These are phyloP conservation scores for Volvox africanus DNA, from an alignment of 139 green algal species.

Conservation along the genomic window DNA sequence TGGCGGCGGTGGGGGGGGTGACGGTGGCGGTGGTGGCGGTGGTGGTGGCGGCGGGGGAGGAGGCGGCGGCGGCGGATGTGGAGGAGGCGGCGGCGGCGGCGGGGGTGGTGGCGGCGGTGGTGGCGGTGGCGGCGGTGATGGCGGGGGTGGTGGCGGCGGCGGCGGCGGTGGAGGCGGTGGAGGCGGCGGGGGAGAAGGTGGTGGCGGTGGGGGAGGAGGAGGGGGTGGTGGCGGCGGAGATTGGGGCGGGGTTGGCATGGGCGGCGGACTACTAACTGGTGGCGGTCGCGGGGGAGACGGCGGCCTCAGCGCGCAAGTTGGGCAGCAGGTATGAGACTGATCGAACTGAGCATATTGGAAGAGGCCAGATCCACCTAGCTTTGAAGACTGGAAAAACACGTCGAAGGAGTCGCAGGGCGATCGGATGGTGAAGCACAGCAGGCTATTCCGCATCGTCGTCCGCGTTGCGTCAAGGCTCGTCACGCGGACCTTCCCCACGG, in stretches of 20 bases:
- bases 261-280: conserved; percentile 3
- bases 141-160: conserved; percentile 21
- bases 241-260: background rate
- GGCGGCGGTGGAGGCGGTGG: background rate
- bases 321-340: conserved; percentile 34
- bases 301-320: conserved; percentile 6
- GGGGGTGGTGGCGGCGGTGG: conserved; percentile 12
- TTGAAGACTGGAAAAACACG: conserved; percentile 16
- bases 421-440: conserved; percentile 28
- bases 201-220: conserved; percentile 17
- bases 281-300: background rate
- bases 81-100: conserved; percentile 1
- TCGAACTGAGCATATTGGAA: conserved; percentile 39
- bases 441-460: background rate
- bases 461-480: background rate
- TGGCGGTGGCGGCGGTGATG: background rate
- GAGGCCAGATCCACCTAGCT: background rate
- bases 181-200: background rate
- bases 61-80: conserved; percentile 17
- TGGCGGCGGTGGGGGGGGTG: conserved; percentile 19
- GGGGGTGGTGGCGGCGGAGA: conserved; percentile 20
- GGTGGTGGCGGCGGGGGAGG: conserved; percentile 16
- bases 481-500: conserved; percentile 30
- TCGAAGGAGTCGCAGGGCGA: conserved; percentile 23
- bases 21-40: background rate